Percentiles rank a stretch among this genome's conserved stretches.
Conservation (phyloP, 73 alveolate species). For the Symbiodinium pilosum region DNA sequence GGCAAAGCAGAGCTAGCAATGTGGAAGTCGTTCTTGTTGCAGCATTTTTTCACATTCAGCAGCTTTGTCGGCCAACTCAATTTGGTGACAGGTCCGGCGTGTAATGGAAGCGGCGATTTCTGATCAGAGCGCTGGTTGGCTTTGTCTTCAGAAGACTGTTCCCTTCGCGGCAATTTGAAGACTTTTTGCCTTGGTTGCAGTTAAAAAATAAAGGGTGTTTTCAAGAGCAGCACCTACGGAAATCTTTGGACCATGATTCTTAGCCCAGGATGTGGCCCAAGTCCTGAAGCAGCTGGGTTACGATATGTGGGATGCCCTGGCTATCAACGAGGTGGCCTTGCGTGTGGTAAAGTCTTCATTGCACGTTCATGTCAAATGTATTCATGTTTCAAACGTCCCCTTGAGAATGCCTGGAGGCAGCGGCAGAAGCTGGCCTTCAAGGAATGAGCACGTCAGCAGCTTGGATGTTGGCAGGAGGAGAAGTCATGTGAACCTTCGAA, state of each 20-base stretch:
- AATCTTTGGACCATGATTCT: not conserved
- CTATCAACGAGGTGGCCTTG: slow-evolving; percentile 36
- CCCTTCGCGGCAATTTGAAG: not conserved
- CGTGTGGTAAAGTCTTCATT: too few relatives aligned
- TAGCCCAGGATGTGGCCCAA: slow-evolving; percentile 18
- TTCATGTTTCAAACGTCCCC: too few relatives aligned
- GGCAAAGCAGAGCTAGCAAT: too few relatives aligned
- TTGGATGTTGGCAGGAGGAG: not conserved
- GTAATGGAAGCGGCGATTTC: not conserved
- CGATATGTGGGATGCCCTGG: slow-evolving; percentile 30
- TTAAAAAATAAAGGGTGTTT: not conserved
- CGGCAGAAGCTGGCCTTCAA: not conserved
- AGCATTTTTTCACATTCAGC: too few relatives aligned
- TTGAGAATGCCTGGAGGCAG: not conserved
- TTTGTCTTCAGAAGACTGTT: not conserved
- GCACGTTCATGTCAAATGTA: too few relatives aligned
- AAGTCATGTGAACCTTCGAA: not conserved
- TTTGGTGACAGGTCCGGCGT: not conserved
- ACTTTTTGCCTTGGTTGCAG: not conserved
- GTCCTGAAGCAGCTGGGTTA: slow-evolving; percentile 59
- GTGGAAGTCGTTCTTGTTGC: too few relatives aligned
- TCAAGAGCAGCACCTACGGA: not conserved
- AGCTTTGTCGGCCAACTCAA: not conserved
- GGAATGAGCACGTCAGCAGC: slow-evolving; percentile 5
- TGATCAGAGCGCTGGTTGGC: not conserved